Base-by-base conservation (phyloP, 2,329 filamentous ascomycete species). In the Aspergillus novofumigatus region DNA sequence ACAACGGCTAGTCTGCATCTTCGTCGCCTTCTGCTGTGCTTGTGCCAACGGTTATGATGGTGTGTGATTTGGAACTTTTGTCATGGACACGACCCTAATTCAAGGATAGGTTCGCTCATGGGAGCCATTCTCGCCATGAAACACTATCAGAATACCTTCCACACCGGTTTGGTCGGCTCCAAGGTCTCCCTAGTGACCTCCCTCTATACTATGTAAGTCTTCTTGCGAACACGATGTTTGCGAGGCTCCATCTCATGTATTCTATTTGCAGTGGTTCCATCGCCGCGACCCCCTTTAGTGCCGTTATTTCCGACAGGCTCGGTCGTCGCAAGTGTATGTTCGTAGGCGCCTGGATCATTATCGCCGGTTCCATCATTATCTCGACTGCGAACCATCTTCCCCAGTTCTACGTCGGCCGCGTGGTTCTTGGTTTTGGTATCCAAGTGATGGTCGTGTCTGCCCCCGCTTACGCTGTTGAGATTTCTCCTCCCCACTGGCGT, bases 401-500 rank as follows among this genome's bases (percentile, higher is more conserved):
- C 3, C 69, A 81, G 63, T 77, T 81, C 52, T 71, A 80, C 32
- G 75, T 78, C 28, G 79, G 78, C 23, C 77, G 79, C 5, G 78
- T 80, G 57, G 53, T 81, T 5, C 77, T 81, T 32, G 79, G 79
- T 21, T 60, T 75, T 29, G 79, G 78, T 21, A 80, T 80, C 54
- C 68, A 77, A 54, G 65, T 80, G 65, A 80, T 81, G 78, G 77
- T 77, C 0, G 77, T 81, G 42, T 76, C 76, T 9, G 79, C 78
- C 1, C 79, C 79, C 0, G 77, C 79, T 9, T 81, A 81, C 56
- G 71, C 76, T 3, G 72, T 81, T 38, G 79, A 81, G 58, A 78
- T 81, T 26, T 64, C 79, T 1, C 78, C 78, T 44, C 77, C 80
- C 41, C 78, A 81, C 63, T 80, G 80, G 79, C 75, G 79, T 57